These are phyloP conservation scores for Curvularia spicifera DNA, from an alignment of 2,329 filamentous ascomycete species.

Conservation along the genomic window DNA sequence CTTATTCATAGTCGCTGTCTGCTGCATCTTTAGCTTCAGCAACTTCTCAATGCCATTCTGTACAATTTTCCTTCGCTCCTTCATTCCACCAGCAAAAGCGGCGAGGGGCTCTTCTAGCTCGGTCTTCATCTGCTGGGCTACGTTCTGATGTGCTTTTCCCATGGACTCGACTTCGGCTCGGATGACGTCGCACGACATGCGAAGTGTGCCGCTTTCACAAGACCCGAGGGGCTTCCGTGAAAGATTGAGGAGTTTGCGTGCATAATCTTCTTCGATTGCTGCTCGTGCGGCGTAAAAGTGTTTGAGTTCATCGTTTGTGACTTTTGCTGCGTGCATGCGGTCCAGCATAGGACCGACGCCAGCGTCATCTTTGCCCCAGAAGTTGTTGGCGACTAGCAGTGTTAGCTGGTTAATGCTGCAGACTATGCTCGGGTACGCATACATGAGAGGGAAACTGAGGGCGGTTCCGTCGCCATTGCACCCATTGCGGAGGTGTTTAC, in stretches of 20 bases:
- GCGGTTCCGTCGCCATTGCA: conserved; percentile 63
- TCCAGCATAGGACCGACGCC: conserved; percentile 89
- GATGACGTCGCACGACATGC: conserved; percentile 83
- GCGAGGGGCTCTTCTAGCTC: conserved; percentile 92
- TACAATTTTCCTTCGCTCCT: conserved; percentile 95
- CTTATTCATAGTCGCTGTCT: conserved; percentile 92
- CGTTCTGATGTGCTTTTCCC: conserved; percentile 89
- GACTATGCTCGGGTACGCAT: conserved; percentile 21
- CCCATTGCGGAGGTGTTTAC: conserved; percentile 59
- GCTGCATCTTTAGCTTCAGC: conserved; percentile 89
- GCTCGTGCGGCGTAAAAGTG: conserved; percentile 90
- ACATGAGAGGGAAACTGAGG: conserved; percentile 73
- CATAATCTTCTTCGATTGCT: conserved; percentile 95
- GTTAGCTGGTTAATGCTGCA: conserved; percentile 39
- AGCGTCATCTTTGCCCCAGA: conserved; percentile 99
- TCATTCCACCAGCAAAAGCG: conserved; percentile 93
- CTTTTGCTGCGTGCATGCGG: conserved; percentile 93
- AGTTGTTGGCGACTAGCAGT: conserved; percentile 89
- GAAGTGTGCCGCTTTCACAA: conserved; percentile 82
- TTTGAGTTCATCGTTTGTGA: conserved; percentile 85
- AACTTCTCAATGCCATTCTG: conserved; percentile 94
- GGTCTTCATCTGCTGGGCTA: conserved; percentile 92
- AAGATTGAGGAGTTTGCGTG: conserved; percentile 83
- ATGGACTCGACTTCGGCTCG: conserved; percentile 90
- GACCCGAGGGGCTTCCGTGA: conserved; percentile 89